phyloP scores from a whole-genome alignment of 768 basidiomycete species.

The Lentinula boryana region DNA sequence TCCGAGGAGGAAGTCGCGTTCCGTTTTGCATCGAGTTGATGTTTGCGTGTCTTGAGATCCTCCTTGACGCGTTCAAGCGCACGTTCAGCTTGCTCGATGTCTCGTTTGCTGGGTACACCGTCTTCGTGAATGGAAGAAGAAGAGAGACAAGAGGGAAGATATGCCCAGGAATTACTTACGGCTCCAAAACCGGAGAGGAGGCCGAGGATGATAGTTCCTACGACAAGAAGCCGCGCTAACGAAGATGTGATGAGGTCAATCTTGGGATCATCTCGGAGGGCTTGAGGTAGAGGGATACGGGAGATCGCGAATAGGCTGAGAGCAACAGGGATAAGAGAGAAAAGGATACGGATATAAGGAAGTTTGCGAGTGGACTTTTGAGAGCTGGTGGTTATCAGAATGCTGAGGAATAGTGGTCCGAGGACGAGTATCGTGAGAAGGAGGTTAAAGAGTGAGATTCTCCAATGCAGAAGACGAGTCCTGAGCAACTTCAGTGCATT shows the following conservation, averaged over 20 bases:
- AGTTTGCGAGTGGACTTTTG: constrained; percentile 1
- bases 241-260: constrained; percentile 38
- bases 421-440: constrained; percentile 57
- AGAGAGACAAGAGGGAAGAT: constrained; percentile 30
- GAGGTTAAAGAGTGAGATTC: constrained; percentile 55
- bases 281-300: constrained; percentile 59
- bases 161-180: constrained; percentile 59
- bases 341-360: constrained; percentile 15
- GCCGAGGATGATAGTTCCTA: constrained; percentile 78
- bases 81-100: constrained; percentile 50
- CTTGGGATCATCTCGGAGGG: constrained; percentile 24
- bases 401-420: constrained; percentile 57
- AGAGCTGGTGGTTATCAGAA: constrained; percentile 41
- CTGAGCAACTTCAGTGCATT: constrained; percentile 24
- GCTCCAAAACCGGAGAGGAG: constrained; percentile 77
- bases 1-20: constrained; percentile 12
- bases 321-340: constrained; percentile 45
- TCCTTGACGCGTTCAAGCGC: constrained; percentile 54
- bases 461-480: constrained; percentile 63
- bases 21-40: constrained; percentile 23
- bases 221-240: constrained; percentile 60
- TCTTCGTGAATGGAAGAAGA: constrained; percentile 17
- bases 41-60: constrained; percentile 39
- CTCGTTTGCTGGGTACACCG: constrained; percentile 38
- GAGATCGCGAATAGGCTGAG: constrained; percentile 58